Conservation (phyloP, 2,329 filamentous ascomycete species). For the Endothia cerciana region DNA sequence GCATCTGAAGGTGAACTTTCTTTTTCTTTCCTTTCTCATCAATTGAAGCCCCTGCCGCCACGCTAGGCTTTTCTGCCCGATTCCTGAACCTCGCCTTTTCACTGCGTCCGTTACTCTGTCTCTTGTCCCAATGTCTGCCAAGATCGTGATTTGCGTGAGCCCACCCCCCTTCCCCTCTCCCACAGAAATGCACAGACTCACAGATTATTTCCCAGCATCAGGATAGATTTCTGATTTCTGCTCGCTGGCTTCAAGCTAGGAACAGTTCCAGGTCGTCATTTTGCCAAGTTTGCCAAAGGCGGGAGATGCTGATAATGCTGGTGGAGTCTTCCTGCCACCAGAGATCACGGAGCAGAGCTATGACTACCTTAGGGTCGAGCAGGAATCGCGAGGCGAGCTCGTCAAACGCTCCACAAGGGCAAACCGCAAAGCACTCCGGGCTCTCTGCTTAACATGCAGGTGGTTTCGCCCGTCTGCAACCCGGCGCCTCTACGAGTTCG, state of each 20-base stretch:
- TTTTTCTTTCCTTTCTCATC: no score
- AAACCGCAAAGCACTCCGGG: neutral
- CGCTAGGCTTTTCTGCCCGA: no score
- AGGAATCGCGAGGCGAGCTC: neutral
- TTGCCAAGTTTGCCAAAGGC: neutral
- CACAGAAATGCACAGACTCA: no score
- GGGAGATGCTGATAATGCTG: neutral
- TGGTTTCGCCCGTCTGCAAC: neutral
- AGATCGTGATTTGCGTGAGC: no score
- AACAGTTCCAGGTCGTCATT: neutral
- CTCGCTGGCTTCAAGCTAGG: neutral
- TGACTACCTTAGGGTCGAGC: neutral
- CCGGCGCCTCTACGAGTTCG: neutral
- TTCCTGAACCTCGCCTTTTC: no score
- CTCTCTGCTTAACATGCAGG: neutral
- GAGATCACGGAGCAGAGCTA: constrained; percentile 2
- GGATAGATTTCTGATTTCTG: neutral
- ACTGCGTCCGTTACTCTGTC: no score
- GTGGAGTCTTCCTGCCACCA: neutral
- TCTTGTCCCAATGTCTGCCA: no score
- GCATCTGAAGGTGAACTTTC: no score
- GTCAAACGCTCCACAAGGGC: neutral
- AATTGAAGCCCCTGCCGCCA: no score
- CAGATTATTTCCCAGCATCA: no score
- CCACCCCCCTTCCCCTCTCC: no score